Conservation (phyloP, 2,329 filamentous ascomycete species). For the Penicillium occitanis region DNA sequence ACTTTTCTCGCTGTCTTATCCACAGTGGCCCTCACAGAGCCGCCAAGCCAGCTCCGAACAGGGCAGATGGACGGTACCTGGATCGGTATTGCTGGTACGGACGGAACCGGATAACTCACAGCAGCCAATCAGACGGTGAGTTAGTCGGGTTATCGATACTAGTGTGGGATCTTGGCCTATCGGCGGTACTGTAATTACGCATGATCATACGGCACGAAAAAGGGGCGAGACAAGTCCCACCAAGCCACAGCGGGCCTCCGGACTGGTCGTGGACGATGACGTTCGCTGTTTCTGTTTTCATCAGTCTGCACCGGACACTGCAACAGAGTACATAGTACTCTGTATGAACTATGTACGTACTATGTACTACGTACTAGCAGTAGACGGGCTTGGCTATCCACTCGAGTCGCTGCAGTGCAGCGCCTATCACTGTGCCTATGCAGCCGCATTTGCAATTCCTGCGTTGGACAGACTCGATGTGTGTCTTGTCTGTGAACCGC, state of each 20-base stretch:
- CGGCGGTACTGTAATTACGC: conserved; percentile 6
- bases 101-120: background rate
- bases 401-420: background rate
- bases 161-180: background rate
- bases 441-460: conserved; percentile 2
- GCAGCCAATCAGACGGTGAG: background rate
- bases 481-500: background rate
- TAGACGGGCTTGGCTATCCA: background rate
- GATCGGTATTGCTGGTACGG: conserved; percentile 1
- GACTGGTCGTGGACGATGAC: background rate
- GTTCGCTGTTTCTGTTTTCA: conserved; percentile 1
- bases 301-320: background rate
- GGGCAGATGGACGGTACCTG: background rate
- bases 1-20: background rate
- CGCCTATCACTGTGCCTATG: background rate
- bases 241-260: conserved; percentile 4
- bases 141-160: background rate
- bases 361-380: background rate
- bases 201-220: background rate
- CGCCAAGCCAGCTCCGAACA: background rate
- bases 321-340: too few relatives aligned
- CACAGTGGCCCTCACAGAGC: background rate
- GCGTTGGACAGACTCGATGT: conserved; percentile 7
- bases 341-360: too few relatives aligned
- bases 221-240: conserved; percentile 6